Evolutionary conservation across 805 yeast genomes (phyloP), one percentile per base, ranked within the genome.

Genomic region (Metschnikowia vanudenii): DNA sequence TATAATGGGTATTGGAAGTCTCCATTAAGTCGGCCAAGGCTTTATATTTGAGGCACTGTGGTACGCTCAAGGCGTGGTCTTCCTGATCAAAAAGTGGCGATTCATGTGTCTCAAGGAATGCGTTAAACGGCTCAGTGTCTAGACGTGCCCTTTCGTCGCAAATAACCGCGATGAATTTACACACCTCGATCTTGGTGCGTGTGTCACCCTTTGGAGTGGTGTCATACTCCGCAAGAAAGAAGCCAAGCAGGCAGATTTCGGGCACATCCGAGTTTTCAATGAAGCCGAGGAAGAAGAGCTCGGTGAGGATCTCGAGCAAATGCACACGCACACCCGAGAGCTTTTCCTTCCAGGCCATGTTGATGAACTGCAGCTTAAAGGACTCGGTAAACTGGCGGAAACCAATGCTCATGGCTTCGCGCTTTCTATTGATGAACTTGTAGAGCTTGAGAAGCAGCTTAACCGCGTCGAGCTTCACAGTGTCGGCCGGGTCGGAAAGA

Each of bases 331-430:
- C 87, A 33, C 71, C 71, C 12, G 66, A 51, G 53, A 84, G 90
- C 3, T 1, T 81, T 50, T 72, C 76, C 26, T 56, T 56, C 50
- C 54, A 57, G 35, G 59, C 50, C 73, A 88, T 85, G 43, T 82
- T 84, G 18, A 87, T 67, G 28, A 89, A 63, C 56, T 88, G 82
- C 4, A 65, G 64, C 53, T 82, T 81, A 64, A 85, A 86, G 50
- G 89, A 75, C 48, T 85, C 88, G 2, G 92, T 81, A 62, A 90
- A 90, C 56, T 84, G 91, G 46, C 88, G 75, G 33, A 90, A 74
- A 0, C 90, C 88, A 0, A 84, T 68, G n/a, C 77, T 75, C 43
- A 79, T 53, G 35, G 51, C 45, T 31, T 56, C 57, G 7, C 51
- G 43, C 14, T 47, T 48, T 16, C 50, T 46, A 26, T 41, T 46